Evolutionary conservation across 1,139 yeast genomes (phyloP), one percentile per base, ranked within the genome.

Genomic region (Scheffersomyces illinoinensis): DNA sequence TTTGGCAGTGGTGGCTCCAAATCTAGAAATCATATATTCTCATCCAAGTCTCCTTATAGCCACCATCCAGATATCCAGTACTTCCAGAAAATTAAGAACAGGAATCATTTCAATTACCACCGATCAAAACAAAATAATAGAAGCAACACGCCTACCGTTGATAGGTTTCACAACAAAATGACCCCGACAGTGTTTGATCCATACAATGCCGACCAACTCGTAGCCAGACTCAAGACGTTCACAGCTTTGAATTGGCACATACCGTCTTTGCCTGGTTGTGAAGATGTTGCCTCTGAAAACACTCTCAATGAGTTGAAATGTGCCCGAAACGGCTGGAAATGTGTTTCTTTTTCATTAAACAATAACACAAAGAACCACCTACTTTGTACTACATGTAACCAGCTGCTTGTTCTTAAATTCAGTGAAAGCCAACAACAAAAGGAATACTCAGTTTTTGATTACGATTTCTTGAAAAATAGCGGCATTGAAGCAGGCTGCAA

Each of bases 261-360:
- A 1, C 81, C 82, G 0, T 57, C 48, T 12, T 53, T 61, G 10
- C 43, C 43, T 33, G 4, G 43, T 33, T 33, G 43, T 33, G 23
- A 56, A 39, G 61, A 54, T 17, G 54, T 39, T 53, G 50, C 26
- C 12, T 20, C 46, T 10, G 56, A 59, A 5, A 39, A 39, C 50
- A 58, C 46, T 1, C 61, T 79, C 46, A 74, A 66, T 53, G 83
- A 78, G 62, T 68, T 79, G 26, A 70, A 66, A 52, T 79, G 83
- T 67, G 78, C 81, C 10, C 63, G 76, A 55, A 74, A 77, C 57
- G 84, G 84, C 3, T 80, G 84, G 84, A 70, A 69, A 61, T 78
- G 82, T 60, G 67, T 72, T 3, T 70, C 78, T 4, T 67, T 74
- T 23, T 66, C 76, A 0, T 54, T 65, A 2, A 66, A 66, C 52